phyloP scores from a whole-genome alignment of 768 basidiomycete species.

The Hygrophorus pudorinus region DNA sequence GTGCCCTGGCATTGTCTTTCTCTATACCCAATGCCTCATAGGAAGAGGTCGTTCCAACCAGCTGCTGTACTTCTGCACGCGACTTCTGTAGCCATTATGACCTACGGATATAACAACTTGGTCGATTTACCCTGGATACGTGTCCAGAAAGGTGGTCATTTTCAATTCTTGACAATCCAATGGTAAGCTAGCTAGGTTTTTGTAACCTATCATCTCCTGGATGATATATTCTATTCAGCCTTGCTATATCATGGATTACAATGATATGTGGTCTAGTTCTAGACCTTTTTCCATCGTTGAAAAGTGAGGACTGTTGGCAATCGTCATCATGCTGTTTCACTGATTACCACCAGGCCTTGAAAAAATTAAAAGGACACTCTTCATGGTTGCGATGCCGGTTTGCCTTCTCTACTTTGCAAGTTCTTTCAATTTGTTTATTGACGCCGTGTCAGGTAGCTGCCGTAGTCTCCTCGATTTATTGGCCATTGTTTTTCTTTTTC shows the following conservation, averaged over 20 bases:
- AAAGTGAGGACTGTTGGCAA: constrained; percentile 14
- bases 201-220: not conserved
- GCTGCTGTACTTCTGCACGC: constrained; percentile 19
- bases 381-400: constrained; percentile 63
- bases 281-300: constrained; percentile 23
- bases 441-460: constrained; percentile 20
- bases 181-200: constrained; percentile 31
- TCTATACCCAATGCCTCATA: constrained; percentile 1
- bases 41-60: constrained; percentile 1
- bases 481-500: constrained; percentile 45
- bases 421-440: not conserved
- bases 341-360: constrained; percentile 23
- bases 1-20: too few species aligned
- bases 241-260: constrained; percentile 25
- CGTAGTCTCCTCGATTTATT: constrained; percentile 49
- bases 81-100: constrained; percentile 23
- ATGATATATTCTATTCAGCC: constrained; percentile 15
- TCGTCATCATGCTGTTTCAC: constrained; percentile 1
- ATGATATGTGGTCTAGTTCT: constrained; percentile 24
- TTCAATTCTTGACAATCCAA: constrained; percentile 71
- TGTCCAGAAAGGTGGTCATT: constrained; percentile 50
- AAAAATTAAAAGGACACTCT: constrained; percentile 41
- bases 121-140: constrained; percentile 23
- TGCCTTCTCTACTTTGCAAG: constrained; percentile 9
- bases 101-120: constrained; percentile 25